phyloP scores from a whole-genome alignment of 495 filamentous ascomycete genomes.

The Patellaria atrata region DNA sequence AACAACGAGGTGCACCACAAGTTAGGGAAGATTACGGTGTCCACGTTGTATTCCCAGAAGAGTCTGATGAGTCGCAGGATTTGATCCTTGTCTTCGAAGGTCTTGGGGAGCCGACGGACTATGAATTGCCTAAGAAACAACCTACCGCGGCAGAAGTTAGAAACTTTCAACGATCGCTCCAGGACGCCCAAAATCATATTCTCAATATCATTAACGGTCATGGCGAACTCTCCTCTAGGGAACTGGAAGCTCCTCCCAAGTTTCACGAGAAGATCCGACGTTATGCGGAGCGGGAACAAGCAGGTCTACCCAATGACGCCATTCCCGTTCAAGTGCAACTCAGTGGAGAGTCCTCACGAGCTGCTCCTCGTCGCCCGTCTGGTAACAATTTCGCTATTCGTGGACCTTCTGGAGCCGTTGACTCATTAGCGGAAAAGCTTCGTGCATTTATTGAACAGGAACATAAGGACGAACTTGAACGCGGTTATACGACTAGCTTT shows the following conservation, averaged over 20 bases:
- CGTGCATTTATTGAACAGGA: slow-evolving; percentile 66
- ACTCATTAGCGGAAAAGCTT: slow-evolving; percentile 53
- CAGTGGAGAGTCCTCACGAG: slow-evolving; percentile 32
- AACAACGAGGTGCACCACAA: slow-evolving; percentile 43
- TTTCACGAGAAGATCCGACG: slow-evolving; percentile 64
- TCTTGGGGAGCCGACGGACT: slow-evolving; percentile 37
- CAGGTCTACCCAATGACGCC: slow-evolving; percentile 43
- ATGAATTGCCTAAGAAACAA: slow-evolving; percentile 51
- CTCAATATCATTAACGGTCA: slow-evolving; percentile 55
- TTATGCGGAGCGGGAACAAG: slow-evolving; percentile 64
- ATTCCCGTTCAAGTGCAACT: slow-evolving; percentile 64
- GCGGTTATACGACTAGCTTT: slow-evolving; percentile 68
- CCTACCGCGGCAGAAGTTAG: slow-evolving; percentile 45
- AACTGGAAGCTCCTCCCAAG: slow-evolving; percentile 60
- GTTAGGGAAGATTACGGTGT: slow-evolving; percentile 66
- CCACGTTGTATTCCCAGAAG: slow-evolving; percentile 58
- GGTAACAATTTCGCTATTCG: slow-evolving; percentile 42
- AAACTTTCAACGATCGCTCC: slow-evolving; percentile 52
- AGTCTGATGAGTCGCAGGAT: slow-evolving; percentile 41
- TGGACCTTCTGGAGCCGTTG: slow-evolving; percentile 58
- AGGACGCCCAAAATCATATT: slow-evolving; percentile 59
- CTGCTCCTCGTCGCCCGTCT: slow-evolving; percentile 25
- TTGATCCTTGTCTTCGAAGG: slow-evolving; percentile 80
- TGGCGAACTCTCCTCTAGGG: slow-evolving; percentile 47
- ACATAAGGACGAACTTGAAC: slow-evolving; percentile 75